These are phyloP conservation scores for Penicillium canescens DNA, from an alignment of 495 filamentous ascomycete genomes.

Conservation along the genomic window DNA sequence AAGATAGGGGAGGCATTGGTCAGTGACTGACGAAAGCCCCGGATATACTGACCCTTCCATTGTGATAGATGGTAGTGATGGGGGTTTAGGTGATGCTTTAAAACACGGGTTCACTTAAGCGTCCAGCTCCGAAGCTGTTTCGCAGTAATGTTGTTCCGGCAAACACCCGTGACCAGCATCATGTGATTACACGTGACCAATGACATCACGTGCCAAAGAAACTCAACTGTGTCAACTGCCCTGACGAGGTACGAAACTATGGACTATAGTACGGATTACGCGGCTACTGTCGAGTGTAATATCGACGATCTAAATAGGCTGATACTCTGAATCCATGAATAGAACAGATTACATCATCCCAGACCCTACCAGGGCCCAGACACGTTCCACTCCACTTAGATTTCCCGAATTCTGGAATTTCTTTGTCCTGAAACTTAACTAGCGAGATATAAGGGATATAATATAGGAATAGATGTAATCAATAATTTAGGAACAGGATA, in stretches of 20 bases:
- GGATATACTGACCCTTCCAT: constrained; percentile 45
- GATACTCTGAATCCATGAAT: neutral
- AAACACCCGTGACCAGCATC: constrained; percentile 14
- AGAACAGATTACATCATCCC: neutral
- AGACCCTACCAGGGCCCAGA: constrained; percentile 12
- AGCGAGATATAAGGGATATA: too few species aligned
- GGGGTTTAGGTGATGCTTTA: constrained; percentile 9
- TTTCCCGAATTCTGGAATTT: neutral
- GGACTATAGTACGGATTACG: too few species aligned
- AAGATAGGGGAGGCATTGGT: neutral
- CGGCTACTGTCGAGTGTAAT: too few species aligned
- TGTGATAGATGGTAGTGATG: constrained; percentile 20
- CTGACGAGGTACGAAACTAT: too few species aligned
- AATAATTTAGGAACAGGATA: too few species aligned
- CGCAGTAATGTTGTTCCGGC: constrained; percentile 24
- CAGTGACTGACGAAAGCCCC: neutral
- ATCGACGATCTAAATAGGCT: neutral
- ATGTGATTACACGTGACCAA: constrained; percentile 18
- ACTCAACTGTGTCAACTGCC: too few species aligned
- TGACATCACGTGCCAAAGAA: constrained; percentile 1
- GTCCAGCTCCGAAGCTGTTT: constrained; percentile 40
- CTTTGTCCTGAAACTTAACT: neutral
- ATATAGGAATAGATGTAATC: too few species aligned
- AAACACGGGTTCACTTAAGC: constrained; percentile 7
- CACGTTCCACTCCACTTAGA: neutral